A percentile compares a stretch with the other conserved stretches of the same genome.
Evolutionary conservation across 2,329 filamentous ascomycete genomes (phyloP).

Genomic region (Nemania diffusa): DNA sequence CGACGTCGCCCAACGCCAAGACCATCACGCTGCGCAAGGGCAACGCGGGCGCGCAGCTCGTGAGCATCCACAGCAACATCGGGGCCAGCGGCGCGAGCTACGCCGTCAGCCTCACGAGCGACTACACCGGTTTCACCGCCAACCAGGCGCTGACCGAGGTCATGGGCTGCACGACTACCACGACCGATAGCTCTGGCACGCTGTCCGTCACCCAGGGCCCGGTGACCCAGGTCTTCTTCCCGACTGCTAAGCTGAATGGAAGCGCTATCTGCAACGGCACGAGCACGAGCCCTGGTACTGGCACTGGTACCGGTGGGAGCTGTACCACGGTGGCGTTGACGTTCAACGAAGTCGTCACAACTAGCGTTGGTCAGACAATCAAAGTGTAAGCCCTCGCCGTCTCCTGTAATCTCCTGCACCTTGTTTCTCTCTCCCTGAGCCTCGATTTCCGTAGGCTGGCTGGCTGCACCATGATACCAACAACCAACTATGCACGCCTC

Average conservation of each 20-base stretch:
- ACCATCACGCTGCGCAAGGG: slow-evolving; percentile 61
- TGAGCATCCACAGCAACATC: slow-evolving; percentile 55
- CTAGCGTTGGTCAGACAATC: slow-evolving; percentile 58
- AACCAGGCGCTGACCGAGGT: slow-evolving; percentile 54
- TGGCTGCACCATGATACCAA: too few species aligned
- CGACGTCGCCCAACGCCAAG: slow-evolving; percentile 53
- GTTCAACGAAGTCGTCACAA: slow-evolving; percentile 60
- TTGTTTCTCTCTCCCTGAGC: not conserved
- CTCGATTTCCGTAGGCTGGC: not conserved
- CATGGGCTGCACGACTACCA: slow-evolving; percentile 56
- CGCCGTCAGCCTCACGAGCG: slow-evolving; percentile 49
- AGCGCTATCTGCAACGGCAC: slow-evolving; percentile 35
- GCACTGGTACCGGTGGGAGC: slow-evolving; percentile 31
- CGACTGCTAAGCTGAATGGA: slow-evolving; percentile 22
- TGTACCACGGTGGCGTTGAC: slow-evolving; percentile 53
- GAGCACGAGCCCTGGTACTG: not conserved
- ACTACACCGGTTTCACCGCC: slow-evolving; percentile 53
- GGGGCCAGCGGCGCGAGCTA: slow-evolving; percentile 50
- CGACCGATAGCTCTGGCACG: slow-evolving; percentile 55
- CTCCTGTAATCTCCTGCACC: not conserved
- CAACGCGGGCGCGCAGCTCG: slow-evolving; percentile 41
- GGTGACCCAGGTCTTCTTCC: slow-evolving; percentile 56
- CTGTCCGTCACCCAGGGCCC: slow-evolving; percentile 56
- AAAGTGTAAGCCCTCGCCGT: slow-evolving; percentile 56
- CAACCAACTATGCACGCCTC: not conserved